Evolutionary conservation across 139 green algal genomes (phyloP), one percentile per base, ranked within the genome.

Genomic region (Coccomyxa sp.): DNA sequence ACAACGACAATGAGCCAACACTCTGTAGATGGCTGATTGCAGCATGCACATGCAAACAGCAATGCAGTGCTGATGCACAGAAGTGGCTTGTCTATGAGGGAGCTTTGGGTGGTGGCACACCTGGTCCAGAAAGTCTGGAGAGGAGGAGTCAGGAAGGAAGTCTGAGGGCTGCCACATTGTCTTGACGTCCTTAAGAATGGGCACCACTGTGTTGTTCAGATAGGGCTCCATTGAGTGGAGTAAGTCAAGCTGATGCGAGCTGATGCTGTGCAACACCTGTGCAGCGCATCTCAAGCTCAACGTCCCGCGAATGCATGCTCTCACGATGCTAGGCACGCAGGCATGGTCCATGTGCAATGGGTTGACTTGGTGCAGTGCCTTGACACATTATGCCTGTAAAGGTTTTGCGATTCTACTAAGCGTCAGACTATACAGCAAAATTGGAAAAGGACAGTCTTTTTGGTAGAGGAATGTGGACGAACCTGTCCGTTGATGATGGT

Each of bases 111-210:
- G n/a, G n/a, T n/a, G n/a, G n/a, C 79, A 33, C 72, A 95, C 92
- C 84, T 96, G 82, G 69, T 98, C 96, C n/a, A 98, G 38, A 82
- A 99, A 99, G 68, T 95, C 88, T 31, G 90, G 84, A 24, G 89
- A 88, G 73, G 91, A 84, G 31, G 95, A 91, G n/a, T 92, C 79
- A n/a, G 97, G 97, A 55, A 99, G 87, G 79, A 95, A 97, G 84
- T 99, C 97, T 50, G 89, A 75, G 31, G 97, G 95, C 90, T 99
- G 97, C 97, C 97, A 99, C 85, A 81, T 92, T 83, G 96, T 97
- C 7, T 93, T 80, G 0, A 93, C 80, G 7, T 86, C 83, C 87
- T 95, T 97, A 24, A 98, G 87, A 36, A 97, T 78, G 0, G 90
- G 89, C 24, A 92, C 44, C 41, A 94, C 87, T 14, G 89, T 73